Conservation (phyloP, 331 rosid species). For the Telfairia occidentalis region DNA sequence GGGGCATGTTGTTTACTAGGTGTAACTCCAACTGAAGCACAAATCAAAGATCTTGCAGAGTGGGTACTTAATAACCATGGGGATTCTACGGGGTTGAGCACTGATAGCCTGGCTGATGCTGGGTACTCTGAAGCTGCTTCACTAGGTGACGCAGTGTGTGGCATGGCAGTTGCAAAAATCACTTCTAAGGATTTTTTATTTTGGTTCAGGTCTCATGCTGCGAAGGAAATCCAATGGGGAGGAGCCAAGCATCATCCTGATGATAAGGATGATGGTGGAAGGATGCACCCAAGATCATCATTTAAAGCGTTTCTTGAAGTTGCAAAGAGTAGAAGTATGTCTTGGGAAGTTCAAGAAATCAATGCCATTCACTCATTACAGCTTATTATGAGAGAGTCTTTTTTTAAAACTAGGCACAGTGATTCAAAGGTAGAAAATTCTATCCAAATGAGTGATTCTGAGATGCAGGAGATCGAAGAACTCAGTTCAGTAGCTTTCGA, state of each 20-base stretch:
- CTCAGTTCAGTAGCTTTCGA: slow-evolving; percentile 64
- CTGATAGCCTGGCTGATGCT: slow-evolving; percentile 65
- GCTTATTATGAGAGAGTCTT: slow-evolving; percentile 59
- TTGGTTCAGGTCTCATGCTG: slow-evolving; percentile 76
- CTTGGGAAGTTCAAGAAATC: slow-evolving; percentile 75
- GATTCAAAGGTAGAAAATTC: slow-evolving; percentile 22
- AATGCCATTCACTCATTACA: slow-evolving; percentile 73
- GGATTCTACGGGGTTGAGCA: slow-evolving; percentile 68
- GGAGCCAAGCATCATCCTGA: slow-evolving; percentile 73
- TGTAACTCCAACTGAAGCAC: slow-evolving; percentile 68
- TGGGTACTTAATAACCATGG: slow-evolving; percentile 53
- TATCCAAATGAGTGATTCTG: slow-evolving; percentile 19
- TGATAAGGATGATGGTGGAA: slow-evolving; percentile 56
- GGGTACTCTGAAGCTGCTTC: slow-evolving; percentile 65
- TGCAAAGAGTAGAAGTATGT: slow-evolving; percentile 54
- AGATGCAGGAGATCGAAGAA: slow-evolving; percentile 30
- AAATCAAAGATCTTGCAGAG: slow-evolving; percentile 54
- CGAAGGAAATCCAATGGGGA: slow-evolving; percentile 71
- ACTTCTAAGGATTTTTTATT: slow-evolving; percentile 51
- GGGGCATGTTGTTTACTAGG: slow-evolving; percentile 62
- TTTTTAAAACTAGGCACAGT: slow-evolving; percentile 25
- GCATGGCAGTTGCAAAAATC: slow-evolving; percentile 62
- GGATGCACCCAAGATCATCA: slow-evolving; percentile 70
- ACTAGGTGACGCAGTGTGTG: slow-evolving; percentile 66
- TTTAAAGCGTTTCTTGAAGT: slow-evolving; percentile 71